These are phyloP conservation scores for Hirsutella rhossiliensis DNA, from an alignment of 2,329 filamentous ascomycete genomes.

Conservation along the genomic window DNA sequence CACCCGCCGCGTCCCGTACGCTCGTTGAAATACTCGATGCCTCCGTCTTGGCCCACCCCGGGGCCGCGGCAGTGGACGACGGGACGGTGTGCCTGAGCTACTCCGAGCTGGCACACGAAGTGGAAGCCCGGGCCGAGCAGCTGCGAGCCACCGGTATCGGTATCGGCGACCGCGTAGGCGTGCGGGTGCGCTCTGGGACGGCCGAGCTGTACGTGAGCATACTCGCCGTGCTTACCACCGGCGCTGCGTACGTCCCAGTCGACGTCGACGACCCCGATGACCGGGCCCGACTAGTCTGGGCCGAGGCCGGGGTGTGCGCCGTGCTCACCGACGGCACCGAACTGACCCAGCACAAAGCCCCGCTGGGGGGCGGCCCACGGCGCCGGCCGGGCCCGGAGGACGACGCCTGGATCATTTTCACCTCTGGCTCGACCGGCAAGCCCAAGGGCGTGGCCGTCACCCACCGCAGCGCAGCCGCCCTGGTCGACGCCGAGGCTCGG, in stretches of 20 bases:
- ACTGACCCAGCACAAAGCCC: conserved; percentile 3
- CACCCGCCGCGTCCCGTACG: conserved; percentile 4
- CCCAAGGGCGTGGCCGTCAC: conserved; percentile 13
- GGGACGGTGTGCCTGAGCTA: not conserved
- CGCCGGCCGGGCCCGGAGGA: conserved; percentile 5
- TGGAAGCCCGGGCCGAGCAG: conserved; percentile 2
- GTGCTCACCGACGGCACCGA: conserved; percentile 7
- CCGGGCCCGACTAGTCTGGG: conserved; percentile 9
- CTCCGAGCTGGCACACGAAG: not conserved
- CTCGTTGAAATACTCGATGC: conserved; percentile 9
- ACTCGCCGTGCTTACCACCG: conserved; percentile 7
- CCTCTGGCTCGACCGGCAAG: conserved; percentile 11
- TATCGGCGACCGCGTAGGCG: conserved; percentile 8
- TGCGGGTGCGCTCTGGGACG: conserved; percentile 9
- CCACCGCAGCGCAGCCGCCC: conserved; percentile 11
- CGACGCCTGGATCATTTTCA: conserved; percentile 14
- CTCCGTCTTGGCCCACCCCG: conserved; percentile 4
- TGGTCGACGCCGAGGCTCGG: conserved; percentile 11
- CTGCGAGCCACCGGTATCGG: conserved; percentile 6
- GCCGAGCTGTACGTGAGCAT: conserved; percentile 9
- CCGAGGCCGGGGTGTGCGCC: conserved; percentile 7
- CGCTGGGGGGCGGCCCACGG: not conserved
- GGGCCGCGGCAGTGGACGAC: conserved; percentile 7
- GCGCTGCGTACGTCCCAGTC: conserved; percentile 10
- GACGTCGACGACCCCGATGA: conserved; percentile 11